A percentile compares a stretch with the other conserved stretches of the same genome.
These are phyloP conservation scores for Dioscorea cayenensis DNA, from an alignment of 116 monocot species.

Conservation along the genomic window DNA sequence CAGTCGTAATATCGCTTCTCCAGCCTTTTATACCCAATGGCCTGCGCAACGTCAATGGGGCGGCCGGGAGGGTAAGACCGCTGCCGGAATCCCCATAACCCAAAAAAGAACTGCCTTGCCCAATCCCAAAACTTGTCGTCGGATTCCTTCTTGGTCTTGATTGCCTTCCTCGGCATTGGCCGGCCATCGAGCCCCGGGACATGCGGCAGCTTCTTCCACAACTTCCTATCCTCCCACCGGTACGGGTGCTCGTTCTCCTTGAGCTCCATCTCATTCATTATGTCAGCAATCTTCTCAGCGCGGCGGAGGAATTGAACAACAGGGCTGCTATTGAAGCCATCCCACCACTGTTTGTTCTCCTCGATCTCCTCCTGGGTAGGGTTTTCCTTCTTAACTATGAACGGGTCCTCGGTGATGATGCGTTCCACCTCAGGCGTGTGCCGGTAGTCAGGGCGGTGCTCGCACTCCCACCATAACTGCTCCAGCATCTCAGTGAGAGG, in stretches of 20 bases:
- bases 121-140: constrained; percentile 88
- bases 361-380: constrained; percentile 64
- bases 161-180: constrained; percentile 77
- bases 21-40: constrained; percentile 71
- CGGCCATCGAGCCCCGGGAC: constrained; percentile 71
- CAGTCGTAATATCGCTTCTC: constrained; percentile 91
- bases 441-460: constrained; percentile 68
- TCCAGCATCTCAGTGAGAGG: constrained; percentile 61
- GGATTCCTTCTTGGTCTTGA: constrained; percentile 59
- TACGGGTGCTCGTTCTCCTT: constrained; percentile 70
- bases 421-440: constrained; percentile 62
- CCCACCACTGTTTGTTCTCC: constrained; percentile 75
- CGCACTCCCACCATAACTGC: constrained; percentile 72
- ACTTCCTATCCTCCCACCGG: constrained; percentile 52
- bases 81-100: constrained; percentile 77
- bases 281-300: constrained; percentile 48
- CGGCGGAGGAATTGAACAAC: constrained; percentile 68
- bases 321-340: constrained; percentile 56
- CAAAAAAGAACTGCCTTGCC: constrained; percentile 83
- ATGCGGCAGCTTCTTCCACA: constrained; percentile 67
- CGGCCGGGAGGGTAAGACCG: constrained; percentile 73
- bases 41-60: constrained; percentile 76
- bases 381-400: constrained; percentile 46
- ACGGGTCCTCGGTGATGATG: constrained; percentile 54
- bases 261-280: constrained; percentile 67